These are phyloP conservation scores for Orbilia quercus DNA, from an alignment of 2,329 filamentous ascomycete genomes.

Conservation along the genomic window DNA sequence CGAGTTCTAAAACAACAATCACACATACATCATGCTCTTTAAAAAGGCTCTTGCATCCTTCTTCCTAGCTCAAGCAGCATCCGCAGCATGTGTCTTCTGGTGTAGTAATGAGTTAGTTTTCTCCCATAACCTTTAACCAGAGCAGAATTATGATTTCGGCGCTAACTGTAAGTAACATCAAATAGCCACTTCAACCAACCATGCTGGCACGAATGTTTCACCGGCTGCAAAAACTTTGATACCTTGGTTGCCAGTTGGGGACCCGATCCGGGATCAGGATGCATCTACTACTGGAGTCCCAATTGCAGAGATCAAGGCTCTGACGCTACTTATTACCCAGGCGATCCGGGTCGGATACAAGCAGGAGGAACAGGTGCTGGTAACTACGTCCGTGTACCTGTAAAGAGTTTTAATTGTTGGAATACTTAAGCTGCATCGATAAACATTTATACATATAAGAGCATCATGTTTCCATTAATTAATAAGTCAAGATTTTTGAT, in stretches of 20 bases:
- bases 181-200: conserved; percentile 1
- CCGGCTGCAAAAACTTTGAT: conserved; percentile 8
- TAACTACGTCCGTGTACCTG: background rate
- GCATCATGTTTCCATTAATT: too few species aligned
- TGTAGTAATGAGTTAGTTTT: conserved; percentile 7
- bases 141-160: background rate
- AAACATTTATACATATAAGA: too few species aligned
- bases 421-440: conserved; percentile 1
- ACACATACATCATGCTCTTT: conserved; percentile 4
- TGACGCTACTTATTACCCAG: conserved; percentile 9
- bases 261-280: conserved; percentile 3
- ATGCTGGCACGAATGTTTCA: conserved; percentile 19
- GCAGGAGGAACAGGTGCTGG: conserved; percentile 1
- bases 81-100: conserved; percentile 8
- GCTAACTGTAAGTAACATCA: conserved; percentile 1
- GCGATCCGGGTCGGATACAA: background rate
- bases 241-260: background rate
- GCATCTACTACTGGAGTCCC: conserved; percentile 4
- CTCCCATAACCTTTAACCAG: background rate
- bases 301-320: conserved; percentile 8
- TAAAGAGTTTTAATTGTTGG: conserved; percentile 11
- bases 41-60: conserved; percentile 9
- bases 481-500: too few species aligned
- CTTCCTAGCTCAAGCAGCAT: conserved; percentile 1
- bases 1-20: background rate